These are phyloP conservation scores for Polygonum aviculare DNA, from an alignment of 148 eudicot genomes.

Conservation along the genomic window DNA sequence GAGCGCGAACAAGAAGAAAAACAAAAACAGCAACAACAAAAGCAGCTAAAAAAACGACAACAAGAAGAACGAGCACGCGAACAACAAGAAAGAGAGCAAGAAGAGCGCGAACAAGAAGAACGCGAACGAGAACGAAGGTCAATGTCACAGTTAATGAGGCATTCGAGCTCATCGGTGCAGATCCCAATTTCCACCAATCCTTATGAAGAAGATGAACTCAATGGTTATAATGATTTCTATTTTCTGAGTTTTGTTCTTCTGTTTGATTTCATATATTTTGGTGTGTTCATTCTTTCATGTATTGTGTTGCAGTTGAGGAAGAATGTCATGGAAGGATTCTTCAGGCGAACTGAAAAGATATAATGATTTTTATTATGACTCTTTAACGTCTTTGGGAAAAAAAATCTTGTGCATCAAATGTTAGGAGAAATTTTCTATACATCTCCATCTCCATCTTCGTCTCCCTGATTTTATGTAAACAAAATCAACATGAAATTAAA, in stretches of 20 bases:
- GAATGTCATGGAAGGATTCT: slow-evolving; percentile 55
- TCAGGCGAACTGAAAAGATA: slow-evolving; percentile 48
- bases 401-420: neutral
- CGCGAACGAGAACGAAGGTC: neutral
- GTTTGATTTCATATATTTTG: neutral
- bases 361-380: too few relatives aligned
- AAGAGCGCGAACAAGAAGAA: neutral
- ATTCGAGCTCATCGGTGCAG: slow-evolving; percentile 19
- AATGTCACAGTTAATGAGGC: slow-evolving; percentile 18
- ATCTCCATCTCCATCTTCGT: too few relatives aligned
- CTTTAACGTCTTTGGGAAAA: neutral
- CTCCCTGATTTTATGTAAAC: slow-evolving; percentile 6
- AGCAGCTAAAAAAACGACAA: neutral
- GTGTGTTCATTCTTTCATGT: neutral
- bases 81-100: neutral
- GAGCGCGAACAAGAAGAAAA: neutral
- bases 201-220: slow-evolving; percentile 32
- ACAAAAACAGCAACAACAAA: neutral
- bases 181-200: slow-evolving; percentile 47
- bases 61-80: neutral
- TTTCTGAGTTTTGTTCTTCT: neutral
- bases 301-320: slow-evolving; percentile 43
- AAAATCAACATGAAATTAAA: neutral
- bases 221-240: neutral
- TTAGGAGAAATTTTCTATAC: neutral